Base-by-base conservation (phyloP, 345 rosid species). In the Turritis glabra region DNA sequence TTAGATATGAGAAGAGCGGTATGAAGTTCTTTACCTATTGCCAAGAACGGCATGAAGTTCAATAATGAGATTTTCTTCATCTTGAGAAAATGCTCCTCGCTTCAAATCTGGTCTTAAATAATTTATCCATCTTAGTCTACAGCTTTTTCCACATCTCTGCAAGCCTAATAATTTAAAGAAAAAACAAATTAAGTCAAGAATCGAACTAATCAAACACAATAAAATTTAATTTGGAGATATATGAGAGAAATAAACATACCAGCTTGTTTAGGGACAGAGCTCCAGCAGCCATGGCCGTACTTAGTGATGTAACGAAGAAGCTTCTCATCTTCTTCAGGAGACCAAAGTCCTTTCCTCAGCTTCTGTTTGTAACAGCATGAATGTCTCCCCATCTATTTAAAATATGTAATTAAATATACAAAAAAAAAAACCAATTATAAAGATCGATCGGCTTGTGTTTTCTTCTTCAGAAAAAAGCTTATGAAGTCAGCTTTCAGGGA, bases 331-430 rank as follows among this genome's bases (percentile, higher is more conserved):
- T 94, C 98, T 79, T 93, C 97, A 27, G 98, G 98, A 15, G 98
- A 94, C 98, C 98, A 94, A 33, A 94, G 89, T n/a, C 98, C 98
- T 86, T 94, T 94, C 86, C 96, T 84, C 27, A 94, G 84, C 84
- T 94, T 94, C 87, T 94, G 97, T 81, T 91, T 94, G 89, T 86
- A 86, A 82, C 98, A 93, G 71, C 98, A 93, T 52, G 98, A 91
- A 80, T 89, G 97, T 82, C 93, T 87, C 71, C 98, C 98, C 98
- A 93, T 93, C 43, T 44, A 8, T 40, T 64, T n/a, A n/a, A n/a
- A n/a, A 50, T 0, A 53, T 3, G n/a, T 12, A 44, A 17, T 7
- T n/a, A 58, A 15, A 33, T 4, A 11, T 27, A 21, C 7, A 29
- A 32, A 40, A 0, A 40, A 19, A 37, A 48, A 0, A 48, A 27